Conservation (phyloP, 352 stramenopile species). For the Globisporangium takayamanum region DNA sequence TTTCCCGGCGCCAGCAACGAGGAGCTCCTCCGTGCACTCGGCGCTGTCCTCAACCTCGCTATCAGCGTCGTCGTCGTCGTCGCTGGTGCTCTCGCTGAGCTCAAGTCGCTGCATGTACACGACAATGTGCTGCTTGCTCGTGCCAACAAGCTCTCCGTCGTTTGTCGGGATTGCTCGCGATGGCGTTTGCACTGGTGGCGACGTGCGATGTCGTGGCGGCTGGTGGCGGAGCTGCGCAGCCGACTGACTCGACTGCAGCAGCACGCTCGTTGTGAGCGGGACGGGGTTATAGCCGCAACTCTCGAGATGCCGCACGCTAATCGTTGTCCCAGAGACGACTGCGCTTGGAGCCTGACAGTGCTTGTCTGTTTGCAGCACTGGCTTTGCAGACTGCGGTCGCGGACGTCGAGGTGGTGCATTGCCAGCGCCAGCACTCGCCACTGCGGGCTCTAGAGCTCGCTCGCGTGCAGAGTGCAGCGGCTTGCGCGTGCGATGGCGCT, state of each 20-base stretch:
- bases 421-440: neutral
- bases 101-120: constrained; percentile 36
- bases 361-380: constrained; percentile 19
- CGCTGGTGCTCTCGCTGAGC: constrained; percentile 11
- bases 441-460: neutral
- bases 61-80: neutral
- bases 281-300: constrained; percentile 25
- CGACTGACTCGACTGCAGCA: constrained; percentile 19
- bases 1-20: neutral
- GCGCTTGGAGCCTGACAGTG: neutral
- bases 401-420: neutral
- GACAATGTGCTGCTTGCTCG: constrained; percentile 21
- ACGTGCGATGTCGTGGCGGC: neutral
- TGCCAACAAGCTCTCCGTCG: too few species aligned
- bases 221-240: constrained; percentile 10
- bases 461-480: constrained; percentile 22
- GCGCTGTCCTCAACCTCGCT: neutral
- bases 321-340: constrained; percentile 12
- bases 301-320: constrained; percentile 32
- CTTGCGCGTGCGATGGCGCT: neutral
- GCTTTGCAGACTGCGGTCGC: constrained; percentile 48
- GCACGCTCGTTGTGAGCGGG: constrained; percentile 5
- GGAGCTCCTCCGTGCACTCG: neutral
- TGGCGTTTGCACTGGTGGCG: neutral
- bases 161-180: neutral